Evolutionary conservation across 2,329 filamentous ascomycete species (phyloP).

Genomic region (Xylariaceae sp.): DNA sequence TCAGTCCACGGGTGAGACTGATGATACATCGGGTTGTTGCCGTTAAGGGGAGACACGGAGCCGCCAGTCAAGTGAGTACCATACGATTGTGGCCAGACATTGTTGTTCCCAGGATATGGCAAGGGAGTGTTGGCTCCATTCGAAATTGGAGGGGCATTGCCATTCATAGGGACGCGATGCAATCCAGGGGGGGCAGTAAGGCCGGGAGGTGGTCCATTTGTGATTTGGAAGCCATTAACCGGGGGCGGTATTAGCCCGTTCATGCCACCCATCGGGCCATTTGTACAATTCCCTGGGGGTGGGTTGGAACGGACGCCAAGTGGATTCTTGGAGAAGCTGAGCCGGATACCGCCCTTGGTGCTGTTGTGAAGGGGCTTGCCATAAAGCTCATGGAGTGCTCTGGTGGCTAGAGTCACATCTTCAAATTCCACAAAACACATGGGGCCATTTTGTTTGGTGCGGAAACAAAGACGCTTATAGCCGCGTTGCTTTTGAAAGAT

Average conservation of each 20-base stretch:
- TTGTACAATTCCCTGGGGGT: constrained; percentile 39
- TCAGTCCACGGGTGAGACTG: constrained; percentile 27
- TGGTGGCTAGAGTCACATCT: constrained; percentile 85
- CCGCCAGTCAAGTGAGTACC: constrained; percentile 23
- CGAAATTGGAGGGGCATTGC: constrained; percentile 16
- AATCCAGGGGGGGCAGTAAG: constrained; percentile 70
- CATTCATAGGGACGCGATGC: constrained; percentile 25
- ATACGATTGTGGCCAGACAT: constrained; percentile 27
- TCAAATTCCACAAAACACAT: constrained; percentile 99
- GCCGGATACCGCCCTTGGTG: constrained; percentile 85
- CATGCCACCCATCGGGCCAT: constrained; percentile 47
- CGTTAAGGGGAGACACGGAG: constrained; percentile 23
- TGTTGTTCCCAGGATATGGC: constrained; percentile 21
- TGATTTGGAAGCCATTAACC: constrained; percentile 58
- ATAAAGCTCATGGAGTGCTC: constrained; percentile 83
- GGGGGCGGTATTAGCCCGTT: constrained; percentile 50
- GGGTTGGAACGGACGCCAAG: constrained; percentile 83
- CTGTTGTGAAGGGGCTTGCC: constrained; percentile 84
- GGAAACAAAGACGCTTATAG: constrained; percentile 91
- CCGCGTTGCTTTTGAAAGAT: constrained; percentile 90
- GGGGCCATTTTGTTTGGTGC: constrained; percentile 89
- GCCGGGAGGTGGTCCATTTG: constrained; percentile 75
- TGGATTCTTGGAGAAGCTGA: constrained; percentile 97
- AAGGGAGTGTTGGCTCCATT: constrained; percentile 23
- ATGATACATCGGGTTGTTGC: constrained; percentile 23